Conservation (phyloP, 345 rosid species). For the Pseudoturritis turrita region DNA sequence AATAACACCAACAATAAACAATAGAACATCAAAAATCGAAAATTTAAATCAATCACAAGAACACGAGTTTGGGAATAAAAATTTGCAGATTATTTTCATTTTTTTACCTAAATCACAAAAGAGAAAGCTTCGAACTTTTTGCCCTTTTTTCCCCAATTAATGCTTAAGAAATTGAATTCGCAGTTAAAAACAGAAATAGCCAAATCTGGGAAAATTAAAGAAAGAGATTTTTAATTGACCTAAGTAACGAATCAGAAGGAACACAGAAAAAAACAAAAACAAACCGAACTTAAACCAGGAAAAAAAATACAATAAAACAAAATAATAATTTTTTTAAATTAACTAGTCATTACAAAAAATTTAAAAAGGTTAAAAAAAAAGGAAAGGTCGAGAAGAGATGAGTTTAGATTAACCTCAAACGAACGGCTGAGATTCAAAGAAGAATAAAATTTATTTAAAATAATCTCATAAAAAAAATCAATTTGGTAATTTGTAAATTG, state of each 20-base stretch:
- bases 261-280: not conserved
- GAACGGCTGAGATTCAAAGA: slow-evolving; percentile 28
- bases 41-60: not conserved
- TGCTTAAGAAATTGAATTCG: slow-evolving; percentile 24
- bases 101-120: not conserved
- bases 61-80: not conserved
- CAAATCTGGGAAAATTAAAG: slow-evolving; percentile 27
- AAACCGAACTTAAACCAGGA: slow-evolving; percentile 32
- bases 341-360: not conserved
- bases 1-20: not conserved
- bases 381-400: slow-evolving; percentile 16
- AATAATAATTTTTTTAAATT: not conserved
- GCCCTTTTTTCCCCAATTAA: not conserved
- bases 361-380: slow-evolving; percentile 2
- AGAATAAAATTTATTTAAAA: not conserved
- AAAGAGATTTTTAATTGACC: slow-evolving; percentile 24
- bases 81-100: not conserved
- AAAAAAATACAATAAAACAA: not conserved
- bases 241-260: slow-evolving; percentile 23
- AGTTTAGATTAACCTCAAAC: slow-evolving; percentile 11
- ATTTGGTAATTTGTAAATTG: not conserved
- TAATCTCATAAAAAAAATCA: not conserved
- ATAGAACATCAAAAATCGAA: not conserved
- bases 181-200: slow-evolving; percentile 28
- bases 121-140: not conserved